Base-by-base conservation (phyloP, 2,329 filamentous ascomycete species). In the Pseudophaeomoniella oleicola region DNA sequence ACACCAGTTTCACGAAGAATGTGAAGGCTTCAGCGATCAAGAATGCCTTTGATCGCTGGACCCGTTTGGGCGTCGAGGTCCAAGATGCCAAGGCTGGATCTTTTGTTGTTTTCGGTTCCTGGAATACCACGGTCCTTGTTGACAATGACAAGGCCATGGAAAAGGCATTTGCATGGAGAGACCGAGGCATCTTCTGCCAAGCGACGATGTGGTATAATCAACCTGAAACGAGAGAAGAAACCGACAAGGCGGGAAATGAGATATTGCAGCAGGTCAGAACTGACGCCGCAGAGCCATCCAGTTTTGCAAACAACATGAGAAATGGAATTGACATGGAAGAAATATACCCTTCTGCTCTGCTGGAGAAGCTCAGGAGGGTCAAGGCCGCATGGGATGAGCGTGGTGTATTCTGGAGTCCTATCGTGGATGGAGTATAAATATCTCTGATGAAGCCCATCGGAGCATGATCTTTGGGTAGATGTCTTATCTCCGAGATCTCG, bases 1-100 rank as follows among this genome's bases (percentile, higher is more conserved):
- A 46, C 3, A 44, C 48, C 5, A 44, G 42, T 0, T 46, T 51
- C 3, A 29, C 56, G 6, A 33, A 42, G 11, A 36, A 34, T 1
- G 37, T 51, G 3, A 29, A 39, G 0, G 4, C n/a, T 0, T 34
- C 44, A 1, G 39, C 42, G 3, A 45, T 59, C n/a, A 38, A 34
- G 6, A 18, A 17, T 0, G 42, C 35, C 1, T 57, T 52, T 29
- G 30, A 46, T 0, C 30, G 37, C 1, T 59, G 52, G 49, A 13
- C 42, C 2, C 16, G 42, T 2, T 45, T 44, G 12, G 53, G 51
- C 0, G 37, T 44, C 1, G 36, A 45, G 1, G 35, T 45, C 6
- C 17, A 39, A 0, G 49, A 52, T 18, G 45, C 45, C 2, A 33
- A 39, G 11, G 16, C 37, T 6, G 32, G 16, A 16, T 18, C 30